Base-by-base conservation (phyloP, 257 asterid genomes). In the Thymus mandschuricus region DNA sequence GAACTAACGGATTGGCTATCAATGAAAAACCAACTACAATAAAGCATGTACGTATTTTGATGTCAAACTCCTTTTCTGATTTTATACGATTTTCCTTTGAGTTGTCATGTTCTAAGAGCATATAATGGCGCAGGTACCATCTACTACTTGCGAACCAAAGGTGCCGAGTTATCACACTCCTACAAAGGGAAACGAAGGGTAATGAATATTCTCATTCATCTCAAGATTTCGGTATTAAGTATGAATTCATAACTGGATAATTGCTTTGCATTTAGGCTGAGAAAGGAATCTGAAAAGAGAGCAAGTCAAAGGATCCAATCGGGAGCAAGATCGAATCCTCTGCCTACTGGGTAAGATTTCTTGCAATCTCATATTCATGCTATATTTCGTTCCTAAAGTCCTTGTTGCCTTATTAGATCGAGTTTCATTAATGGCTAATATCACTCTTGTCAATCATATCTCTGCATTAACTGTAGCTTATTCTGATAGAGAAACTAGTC, bases 111-210 rank as follows among this genome's bases (percentile, higher is more conserved):
- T 55, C 12, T 73, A 65, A 56, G 78, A 15, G 31, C 58, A 10
- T 78, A 30, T 46, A 44, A 60, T 51, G 21, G 78, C 82, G 78
- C 82, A 92, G 96, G 89, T 60, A 60, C 64, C 85, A n/a, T 51
- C 87, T 28, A 55, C 83, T 49, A 81, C 70, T 67, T 29, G 68
- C 8, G 79, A 76, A 80, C 84, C 78, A 51, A 87, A 90, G 83
- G 62, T 69, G 40, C 64, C 86, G 55, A 43, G 81, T 70, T 66
- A 82, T 71, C 72, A 51, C 57, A 75, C 86, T 72, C 87, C 83
- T 41, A 77, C 69, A 11, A 87, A 84, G 74, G 84, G 80, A 79
- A 88, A 81, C 60, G 84, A 79, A 66, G 85, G 97, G 98, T 93
- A 87, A 78, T 51, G 44, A 52, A 49, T 58, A 21, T 57, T 68